Evolutionary conservation across 176 grass and related monocot species (phyloP), one percentile per base, ranked within the genome.

Genomic region (Olyra latifolia): DNA sequence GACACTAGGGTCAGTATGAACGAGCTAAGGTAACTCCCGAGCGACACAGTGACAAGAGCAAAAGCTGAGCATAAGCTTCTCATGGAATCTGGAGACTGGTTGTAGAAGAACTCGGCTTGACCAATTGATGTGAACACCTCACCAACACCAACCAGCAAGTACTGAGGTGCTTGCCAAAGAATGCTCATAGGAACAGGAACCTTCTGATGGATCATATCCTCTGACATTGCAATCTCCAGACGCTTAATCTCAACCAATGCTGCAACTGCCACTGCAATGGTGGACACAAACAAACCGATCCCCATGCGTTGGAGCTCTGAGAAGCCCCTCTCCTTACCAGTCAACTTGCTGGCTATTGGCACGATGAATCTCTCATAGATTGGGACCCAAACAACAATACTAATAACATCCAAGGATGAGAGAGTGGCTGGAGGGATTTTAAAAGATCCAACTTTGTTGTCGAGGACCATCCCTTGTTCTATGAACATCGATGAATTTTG

Each of bases 71-170:
- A 94, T 14, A 98, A 25, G 71, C 92, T 98, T 64, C 89, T 88
- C 95, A 94, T 92, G 23, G 95, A 86, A 16, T 98, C 87, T 30
- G 92, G 95, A 74, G 92, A 89, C 66, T 94, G 85, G 49, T 94
- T 89, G 50, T 98, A 92, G 80, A 94, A 98, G 82, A 92, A 94
- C 29, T 98, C 85, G 7, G 93, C 82, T 72, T 88, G 77, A 8
- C 92, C 95, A 14, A 98, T 94, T 61, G 75, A 76, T 24, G 80
- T 85, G 66, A 94, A 94, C 30, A 92, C 90, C 79, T 98, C 92
- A 0, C 87, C 95, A 11, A 91, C 25, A 50, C 92, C 95, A 14
- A 98, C 58, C 66, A 98, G 73, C 46, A 91, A 41, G 80, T 98
- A 89, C 52, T 94, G 92, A 27, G 92, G 95, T 74, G 87, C 85